These are phyloP conservation scores for Ophiostoma populinum DNA, from an alignment of 2,329 filamentous ascomycete species.

Conservation along the genomic window DNA sequence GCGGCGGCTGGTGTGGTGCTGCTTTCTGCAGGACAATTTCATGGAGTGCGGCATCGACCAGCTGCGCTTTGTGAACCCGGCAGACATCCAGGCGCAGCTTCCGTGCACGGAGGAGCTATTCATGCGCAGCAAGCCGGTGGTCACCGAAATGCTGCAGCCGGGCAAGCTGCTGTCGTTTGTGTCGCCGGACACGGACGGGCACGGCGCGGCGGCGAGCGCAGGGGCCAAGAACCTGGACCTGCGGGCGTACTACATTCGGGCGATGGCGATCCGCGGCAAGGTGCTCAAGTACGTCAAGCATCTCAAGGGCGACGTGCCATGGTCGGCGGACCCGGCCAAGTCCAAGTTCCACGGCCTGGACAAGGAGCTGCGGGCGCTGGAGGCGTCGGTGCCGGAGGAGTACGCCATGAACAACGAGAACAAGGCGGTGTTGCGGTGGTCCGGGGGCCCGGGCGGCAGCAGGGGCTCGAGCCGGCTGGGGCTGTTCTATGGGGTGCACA, in stretches of 20 bases:
- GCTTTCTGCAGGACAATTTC: conserved; percentile 6
- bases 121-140: conserved; percentile 4
- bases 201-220: not conserved
- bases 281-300: conserved; percentile 8
- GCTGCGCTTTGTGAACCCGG: conserved; percentile 8
- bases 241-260: conserved; percentile 7
- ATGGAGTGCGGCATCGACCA: conserved; percentile 9
- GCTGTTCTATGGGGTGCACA: conserved; percentile 7
- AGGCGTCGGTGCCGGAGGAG: conserved; percentile 1
- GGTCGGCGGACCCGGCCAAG: conserved; percentile 3
- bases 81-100: conserved; percentile 7
- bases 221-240: conserved; percentile 3
- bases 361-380: conserved; percentile 4
- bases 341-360: conserved; percentile 4
- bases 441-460: not conserved
- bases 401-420: conserved; percentile 4
- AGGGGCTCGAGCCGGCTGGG: conserved; percentile 2
- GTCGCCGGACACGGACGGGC: not conserved
- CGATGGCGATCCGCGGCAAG: conserved; percentile 5
- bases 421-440: conserved; percentile 4
- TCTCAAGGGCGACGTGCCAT: conserved; percentile 6
- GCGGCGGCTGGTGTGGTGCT: conserved; percentile 6
- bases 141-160: conserved; percentile 6
- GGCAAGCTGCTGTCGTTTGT: conserved; percentile 5
- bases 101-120: conserved; percentile 6